Base-by-base conservation (phyloP, 2,329 filamentous ascomycete species). In the Ceratocystis eucalypticola region DNA sequence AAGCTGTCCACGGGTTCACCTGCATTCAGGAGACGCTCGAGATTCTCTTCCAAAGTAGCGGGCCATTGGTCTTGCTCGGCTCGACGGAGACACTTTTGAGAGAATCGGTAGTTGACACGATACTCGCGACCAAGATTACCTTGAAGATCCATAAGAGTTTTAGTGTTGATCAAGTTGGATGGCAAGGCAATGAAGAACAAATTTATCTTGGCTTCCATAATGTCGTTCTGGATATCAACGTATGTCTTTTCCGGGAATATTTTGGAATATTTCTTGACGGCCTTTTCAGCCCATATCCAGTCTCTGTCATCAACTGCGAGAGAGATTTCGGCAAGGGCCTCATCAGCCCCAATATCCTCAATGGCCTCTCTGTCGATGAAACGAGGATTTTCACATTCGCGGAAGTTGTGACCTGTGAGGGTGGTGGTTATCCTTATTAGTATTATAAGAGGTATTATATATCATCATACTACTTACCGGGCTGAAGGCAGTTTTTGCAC, bases 81-180 rank as follows among this genome's bases (percentile, higher is more conserved):
- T 37, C 82, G 82, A 2, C 84, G 82, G 22, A 76, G 74, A 0
- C 86, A 82, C 69, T 82, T 82, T 41, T 80, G 74, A 1, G 78
- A 79, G 70, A 85, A 84, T 62, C 87, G 83, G 72, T 86, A 84
- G 0, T 82, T 82, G 62, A 89, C 77, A 0, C 80, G 81, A 70
- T 81, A 89, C 72, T 84, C 85, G 74, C 84, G 85, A 67, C 81
- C 80, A 22, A 87, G 76, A 68, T 87, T 83, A 4, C 87, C 87
- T 71, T 89, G 86, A 1, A 89, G 76, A 69, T 89, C 86, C 83
- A 89, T 87, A 74, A 88, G 86, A 68, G 84, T 88, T 70, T 85
- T 80, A 4, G 84, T 83, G 0, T 78, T 72, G 37, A 88, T 74
- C 5, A 79, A 73, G 44, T 81, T 75, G 69, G 82, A 81, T 76